Evolutionary conservation across 441 rosid genomes (phyloP), one percentile per base, ranked within the genome.

Genomic region (Gossypium schwendimanii): DNA sequence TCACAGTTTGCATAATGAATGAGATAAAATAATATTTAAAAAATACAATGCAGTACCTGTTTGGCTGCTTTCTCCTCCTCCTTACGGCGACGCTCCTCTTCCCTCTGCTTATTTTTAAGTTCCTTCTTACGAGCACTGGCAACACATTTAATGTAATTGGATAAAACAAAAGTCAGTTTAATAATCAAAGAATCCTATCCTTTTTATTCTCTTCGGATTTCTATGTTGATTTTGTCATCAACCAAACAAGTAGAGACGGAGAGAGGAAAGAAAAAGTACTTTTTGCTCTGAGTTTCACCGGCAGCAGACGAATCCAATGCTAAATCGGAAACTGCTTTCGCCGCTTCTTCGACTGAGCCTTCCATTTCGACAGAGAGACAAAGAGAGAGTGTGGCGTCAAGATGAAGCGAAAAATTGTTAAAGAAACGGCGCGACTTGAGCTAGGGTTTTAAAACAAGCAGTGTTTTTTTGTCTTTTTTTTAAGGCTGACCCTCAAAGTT

Each of bases 71-170:
- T 91, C 71, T 83, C 96, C 72, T 85, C 93, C 74, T 90, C 94
- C 76, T 89, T 91, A 70, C 79, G 84, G 41, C 75, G 78, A 64
- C 80, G 85, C 79, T 87, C 97, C 75, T 90, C 94, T 69, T 93
- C 97, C 79, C 66, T 86, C 79, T 87, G 83, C 73, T 86, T 87
- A 21, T 69, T 82, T 82, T 81, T 88, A 81, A 80, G 54, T 53
- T 87, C 92, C 80, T 80, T 92, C 84, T 89, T 89, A 39, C 72
- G 87, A 6, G 97, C 97, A 76, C 97, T 91, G 39, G 0, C 39
- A 74, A 69, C 20, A 49, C 20, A 18, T 21, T 11, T 31, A 7
- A 23, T 6, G 11, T 4, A 20, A 55, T 28, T 28, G 33, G 33
- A 12, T 14, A 23, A 31, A n/a, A 15, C 6, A 50, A 8, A 20